phyloP scores from a whole-genome alignment of 441 rosid species.

The Erysimum cheiri region DNA sequence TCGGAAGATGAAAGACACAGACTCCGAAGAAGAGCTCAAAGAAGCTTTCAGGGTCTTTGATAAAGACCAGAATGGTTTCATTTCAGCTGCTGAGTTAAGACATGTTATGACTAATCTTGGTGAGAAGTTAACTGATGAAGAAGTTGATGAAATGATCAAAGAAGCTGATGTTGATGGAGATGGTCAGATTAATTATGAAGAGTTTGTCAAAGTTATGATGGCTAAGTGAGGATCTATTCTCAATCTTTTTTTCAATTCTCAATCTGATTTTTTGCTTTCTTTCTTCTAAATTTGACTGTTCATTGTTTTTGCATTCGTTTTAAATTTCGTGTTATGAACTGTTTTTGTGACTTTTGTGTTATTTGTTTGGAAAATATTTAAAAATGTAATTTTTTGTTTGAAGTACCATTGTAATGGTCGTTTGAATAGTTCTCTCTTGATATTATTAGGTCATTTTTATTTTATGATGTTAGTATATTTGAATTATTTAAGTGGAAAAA shows the following conservation, averaged over 20 bases:
- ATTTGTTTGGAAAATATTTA: slow-evolving; percentile 15
- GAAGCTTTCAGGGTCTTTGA: slow-evolving; percentile 58
- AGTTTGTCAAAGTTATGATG: slow-evolving; percentile 58
- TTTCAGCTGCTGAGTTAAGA: slow-evolving; percentile 54
- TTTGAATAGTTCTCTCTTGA: neutral
- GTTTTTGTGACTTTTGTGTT: slow-evolving; percentile 23
- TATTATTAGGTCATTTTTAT: neutral
- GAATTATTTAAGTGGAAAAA: neutral
- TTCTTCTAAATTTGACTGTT: too few species aligned
- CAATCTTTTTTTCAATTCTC: neutral
- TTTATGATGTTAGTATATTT: neutral
- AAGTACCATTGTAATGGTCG: neutral
- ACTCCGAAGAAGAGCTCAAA: slow-evolving; percentile 57
- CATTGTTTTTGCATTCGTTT: slow-evolving; percentile 13
- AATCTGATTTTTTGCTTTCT: slow-evolving; percentile 4
- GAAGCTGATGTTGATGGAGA: slow-evolving; percentile 62
- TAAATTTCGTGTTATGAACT: slow-evolving; percentile 18
- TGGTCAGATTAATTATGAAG: slow-evolving; percentile 54
- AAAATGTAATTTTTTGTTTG: neutral
- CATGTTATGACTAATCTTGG: slow-evolving; percentile 55
- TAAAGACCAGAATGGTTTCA: slow-evolving; percentile 55
- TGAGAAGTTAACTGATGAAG: slow-evolving; percentile 53
- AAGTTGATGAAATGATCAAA: slow-evolving; percentile 54
- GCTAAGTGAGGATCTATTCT: slow-evolving; percentile 46
- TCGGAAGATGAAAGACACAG: slow-evolving; percentile 52